These are phyloP conservation scores for Cladophialophora immunda DNA, from an alignment of 2,329 filamentous ascomycete genomes.

Conservation along the genomic window DNA sequence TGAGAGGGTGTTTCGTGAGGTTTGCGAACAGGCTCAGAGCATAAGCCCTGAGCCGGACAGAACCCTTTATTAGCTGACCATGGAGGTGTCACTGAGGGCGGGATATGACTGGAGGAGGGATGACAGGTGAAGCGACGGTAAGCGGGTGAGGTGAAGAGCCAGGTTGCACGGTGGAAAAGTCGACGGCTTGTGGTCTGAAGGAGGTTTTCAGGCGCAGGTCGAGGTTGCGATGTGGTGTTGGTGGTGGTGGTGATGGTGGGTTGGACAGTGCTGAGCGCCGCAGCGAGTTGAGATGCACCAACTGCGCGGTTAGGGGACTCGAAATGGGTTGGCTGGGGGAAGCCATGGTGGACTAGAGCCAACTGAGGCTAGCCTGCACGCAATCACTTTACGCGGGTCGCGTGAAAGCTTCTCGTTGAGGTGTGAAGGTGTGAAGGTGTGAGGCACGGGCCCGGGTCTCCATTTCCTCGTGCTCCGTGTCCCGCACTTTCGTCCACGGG, in stretches of 20 bases:
- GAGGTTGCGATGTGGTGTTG: not conserved
- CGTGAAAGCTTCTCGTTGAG: not conserved
- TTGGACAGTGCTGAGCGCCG: slow-evolving; percentile 17
- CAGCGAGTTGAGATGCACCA: slow-evolving; percentile 15
- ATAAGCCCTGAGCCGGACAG: slow-evolving; percentile 33
- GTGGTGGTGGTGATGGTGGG: slow-evolving; percentile 10
- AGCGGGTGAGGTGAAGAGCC: slow-evolving; percentile 18
- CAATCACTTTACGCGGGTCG: slow-evolving; percentile 2
- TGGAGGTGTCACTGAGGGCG: slow-evolving; percentile 26
- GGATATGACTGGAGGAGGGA: slow-evolving; percentile 13
- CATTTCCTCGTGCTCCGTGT: not conserved
- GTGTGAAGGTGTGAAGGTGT: not conserved
- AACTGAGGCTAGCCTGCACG: slow-evolving; percentile 5
- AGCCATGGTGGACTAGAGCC: slow-evolving; percentile 2
- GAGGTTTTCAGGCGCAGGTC: slow-evolving; percentile 9
- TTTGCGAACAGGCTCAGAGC: slow-evolving; percentile 33
- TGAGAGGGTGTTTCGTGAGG: not conserved
- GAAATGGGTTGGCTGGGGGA: slow-evolving; percentile 20
- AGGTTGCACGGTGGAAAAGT: slow-evolving; percentile 24
- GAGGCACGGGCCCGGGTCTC: not conserved
- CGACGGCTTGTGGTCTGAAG: not conserved
- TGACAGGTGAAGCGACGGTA: slow-evolving; percentile 24
- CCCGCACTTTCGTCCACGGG: slow-evolving; percentile 9
- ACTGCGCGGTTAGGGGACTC: slow-evolving; percentile 13
- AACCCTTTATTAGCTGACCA: slow-evolving; percentile 32